These are phyloP conservation scores for Colletotrichum tamarilloi DNA, from an alignment of 2,329 filamentous ascomycete species.

Conservation along the genomic window DNA sequence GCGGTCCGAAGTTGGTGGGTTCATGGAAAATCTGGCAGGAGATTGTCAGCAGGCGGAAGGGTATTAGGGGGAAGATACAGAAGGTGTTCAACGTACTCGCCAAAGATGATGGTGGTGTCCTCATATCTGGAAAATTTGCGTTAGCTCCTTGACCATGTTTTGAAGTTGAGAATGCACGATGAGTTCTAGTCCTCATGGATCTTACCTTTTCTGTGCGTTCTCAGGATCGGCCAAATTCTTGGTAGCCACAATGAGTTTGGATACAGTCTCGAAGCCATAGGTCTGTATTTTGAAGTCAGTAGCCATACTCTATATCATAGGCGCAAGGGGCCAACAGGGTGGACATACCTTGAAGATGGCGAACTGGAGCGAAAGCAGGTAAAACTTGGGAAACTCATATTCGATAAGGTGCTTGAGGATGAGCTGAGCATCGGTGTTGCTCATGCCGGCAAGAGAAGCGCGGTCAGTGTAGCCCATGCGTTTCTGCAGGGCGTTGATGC, in stretches of 20 bases:
- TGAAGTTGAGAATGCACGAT: background rate
- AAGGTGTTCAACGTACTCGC: slow-evolving; percentile 42
- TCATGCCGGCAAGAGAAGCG: slow-evolving; percentile 52
- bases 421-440: slow-evolving; percentile 55
- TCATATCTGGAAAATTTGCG: slow-evolving; percentile 47
- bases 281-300: slow-evolving; percentile 42
- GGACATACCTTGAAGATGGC: slow-evolving; percentile 52
- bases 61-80: background rate
- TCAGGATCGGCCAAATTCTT: slow-evolving; percentile 47
- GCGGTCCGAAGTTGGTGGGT: slow-evolving; percentile 49
- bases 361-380: slow-evolving; percentile 49
- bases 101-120: slow-evolving; percentile 52
- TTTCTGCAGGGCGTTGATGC: slow-evolving; percentile 44
- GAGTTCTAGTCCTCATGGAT: background rate
- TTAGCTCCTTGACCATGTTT: background rate
- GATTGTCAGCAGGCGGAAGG: background rate
- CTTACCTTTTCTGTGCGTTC: slow-evolving; percentile 50
- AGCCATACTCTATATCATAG: background rate
- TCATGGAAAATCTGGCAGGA: slow-evolving; percentile 42
- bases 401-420: slow-evolving; percentile 50
- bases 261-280: slow-evolving; percentile 52
- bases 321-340: background rate
- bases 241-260: slow-evolving; percentile 48
- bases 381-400: slow-evolving; percentile 52
- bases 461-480: slow-evolving; percentile 48